Conservation (phyloP, 805 yeast genomes). For the Isabelozyma gotoi region DNA sequence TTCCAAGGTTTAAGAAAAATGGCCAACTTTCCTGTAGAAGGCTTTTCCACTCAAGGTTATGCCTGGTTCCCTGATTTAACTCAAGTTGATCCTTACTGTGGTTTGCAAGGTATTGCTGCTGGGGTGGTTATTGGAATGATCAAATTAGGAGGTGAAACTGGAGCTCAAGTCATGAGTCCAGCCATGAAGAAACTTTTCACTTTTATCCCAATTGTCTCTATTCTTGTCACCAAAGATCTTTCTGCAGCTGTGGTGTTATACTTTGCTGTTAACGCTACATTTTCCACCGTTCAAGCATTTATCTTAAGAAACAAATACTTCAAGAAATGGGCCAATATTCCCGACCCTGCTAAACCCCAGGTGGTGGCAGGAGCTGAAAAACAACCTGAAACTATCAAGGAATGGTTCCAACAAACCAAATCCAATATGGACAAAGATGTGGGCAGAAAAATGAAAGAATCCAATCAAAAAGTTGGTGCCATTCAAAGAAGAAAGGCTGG, state of each 20-base stretch:
- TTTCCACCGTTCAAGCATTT: conserved; percentile 71
- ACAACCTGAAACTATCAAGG: conserved; percentile 32
- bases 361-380: conserved; percentile 23
- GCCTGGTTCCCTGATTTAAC: conserved; percentile 84
- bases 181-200: conserved; percentile 64
- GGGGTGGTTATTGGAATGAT: conserved; percentile 71
- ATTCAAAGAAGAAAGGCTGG: conserved; percentile 32
- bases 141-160: conserved; percentile 89
- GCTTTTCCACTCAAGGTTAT: conserved; percentile 71
- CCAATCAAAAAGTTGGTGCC: conserved; percentile 37
- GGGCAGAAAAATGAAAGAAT: conserved; percentile 30
- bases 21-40: conserved; percentile 82
- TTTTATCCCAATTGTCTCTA: conserved; percentile 74
- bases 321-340: conserved; percentile 56
- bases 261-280: conserved; percentile 77
- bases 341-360: conserved; percentile 46
- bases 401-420: conserved; percentile 36
- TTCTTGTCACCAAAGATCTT: conserved; percentile 84
- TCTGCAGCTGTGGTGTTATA: conserved; percentile 85
- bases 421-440: conserved; percentile 30
- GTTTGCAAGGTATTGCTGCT: conserved; percentile 82
- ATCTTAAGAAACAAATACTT: conserved; percentile 58
- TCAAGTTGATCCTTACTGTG: conserved; percentile 87
- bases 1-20: conserved; percentile 84
- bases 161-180: conserved; percentile 66